Base-by-base conservation (phyloP, 768 basidiomycete species). In the Lyophyllum atratum region DNA sequence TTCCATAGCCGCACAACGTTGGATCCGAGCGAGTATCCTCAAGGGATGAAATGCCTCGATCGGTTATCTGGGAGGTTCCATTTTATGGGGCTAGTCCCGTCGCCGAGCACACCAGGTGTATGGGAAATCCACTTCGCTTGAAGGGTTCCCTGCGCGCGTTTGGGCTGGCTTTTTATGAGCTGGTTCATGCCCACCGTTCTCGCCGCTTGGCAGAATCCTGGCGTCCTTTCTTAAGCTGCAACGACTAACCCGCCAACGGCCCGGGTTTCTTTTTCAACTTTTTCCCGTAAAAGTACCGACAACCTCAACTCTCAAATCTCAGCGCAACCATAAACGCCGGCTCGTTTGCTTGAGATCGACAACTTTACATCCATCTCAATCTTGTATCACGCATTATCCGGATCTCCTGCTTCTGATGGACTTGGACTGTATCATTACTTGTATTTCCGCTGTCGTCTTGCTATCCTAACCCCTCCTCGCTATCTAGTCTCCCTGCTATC, bases 11-110 rank as follows among this genome's bases (percentile, higher is more conserved):
- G 50, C 26, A 52, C 50, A 9, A 10, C 50, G 17, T 25, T 26
- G 25, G 37, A 42, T 28, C 50, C 50, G 5, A n/a, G 5, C 25
- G 50, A 40, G 37, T 52, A 52, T 52, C 21, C 39, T 26, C 37
- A 52, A 42, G 50, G 50, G 21, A 52, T 52, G 50, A 52, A 52
- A 19, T n/a, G 11, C 39, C 39, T 52, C 19, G 50, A 52, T 52
- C 37, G 50, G 15, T 25, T 52, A 21, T 52, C 34, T 19, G 37
- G 37, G 25, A 52, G 28, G 37, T 52, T 52, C 26, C 25, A 25
- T 25, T 52, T 52, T 25, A 21, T 42, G 10, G 50, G 50, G 6
- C 25, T 52, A 12, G 25, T 26, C 8, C 50, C 50, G 15, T 40
- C 50, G 17, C 22, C 50, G 4, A 25, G 14, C 49, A 24, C 12